These are phyloP conservation scores for Schizophyllum amplum DNA, from an alignment of 1,284 basidiomycete genomes.

Conservation along the genomic window DNA sequence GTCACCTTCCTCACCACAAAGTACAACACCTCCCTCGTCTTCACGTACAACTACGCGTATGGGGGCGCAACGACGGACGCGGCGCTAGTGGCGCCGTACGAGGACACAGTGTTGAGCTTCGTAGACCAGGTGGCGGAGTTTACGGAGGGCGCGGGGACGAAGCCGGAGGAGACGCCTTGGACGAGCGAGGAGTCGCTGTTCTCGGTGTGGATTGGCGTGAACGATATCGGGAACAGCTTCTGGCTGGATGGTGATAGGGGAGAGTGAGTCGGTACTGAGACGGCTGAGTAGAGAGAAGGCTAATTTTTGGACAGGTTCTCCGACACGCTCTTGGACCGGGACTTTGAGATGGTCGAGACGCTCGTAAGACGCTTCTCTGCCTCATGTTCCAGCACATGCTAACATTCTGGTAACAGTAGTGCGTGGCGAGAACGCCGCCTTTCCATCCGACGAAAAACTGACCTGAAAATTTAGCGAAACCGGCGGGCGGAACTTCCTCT, in stretches of 20 bases:
- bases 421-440: background rate
- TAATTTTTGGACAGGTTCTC: constrained; percentile 31
- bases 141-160: constrained; percentile 30
- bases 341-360: constrained; percentile 47
- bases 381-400: background rate
- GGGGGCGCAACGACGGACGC: constrained; percentile 54
- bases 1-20: constrained; percentile 40
- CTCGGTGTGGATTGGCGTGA: constrained; percentile 55
- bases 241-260: constrained; percentile 34
- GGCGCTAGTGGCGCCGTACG: constrained; percentile 39
- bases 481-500: constrained; percentile 19
- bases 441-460: background rate
- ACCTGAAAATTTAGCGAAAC: constrained; percentile 4
- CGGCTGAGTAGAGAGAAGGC: background rate
- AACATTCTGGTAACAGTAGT: constrained; percentile 7
- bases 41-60: constrained; percentile 55
- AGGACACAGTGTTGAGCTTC: constrained; percentile 39
- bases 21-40: constrained; percentile 42
- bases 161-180: constrained; percentile 43
- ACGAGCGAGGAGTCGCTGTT: constrained; percentile 43
- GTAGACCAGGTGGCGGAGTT: constrained; percentile 51
- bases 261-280: constrained; percentile 29
- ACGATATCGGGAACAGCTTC: constrained; percentile 51
- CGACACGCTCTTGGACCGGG: constrained; percentile 38
- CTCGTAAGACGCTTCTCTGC: constrained; percentile 31